These are phyloP conservation scores for Blastobotrys capitulatus DNA, from an alignment of 1,139 yeast genomes.

Conservation along the genomic window DNA sequence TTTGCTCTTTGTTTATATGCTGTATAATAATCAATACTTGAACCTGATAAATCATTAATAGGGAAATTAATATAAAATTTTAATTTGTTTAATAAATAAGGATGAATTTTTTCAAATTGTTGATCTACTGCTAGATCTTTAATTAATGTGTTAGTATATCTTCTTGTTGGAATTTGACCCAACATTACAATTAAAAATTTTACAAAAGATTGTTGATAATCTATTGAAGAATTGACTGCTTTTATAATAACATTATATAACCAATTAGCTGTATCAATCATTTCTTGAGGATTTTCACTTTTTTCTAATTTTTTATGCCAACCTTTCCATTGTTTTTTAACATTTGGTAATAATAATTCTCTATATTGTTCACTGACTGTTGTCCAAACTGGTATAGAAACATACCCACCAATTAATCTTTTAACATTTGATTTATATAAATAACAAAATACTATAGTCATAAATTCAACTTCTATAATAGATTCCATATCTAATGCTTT, in stretches of 20 bases:
- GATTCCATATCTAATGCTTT: constrained; percentile 23
- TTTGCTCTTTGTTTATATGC: constrained; percentile 17
- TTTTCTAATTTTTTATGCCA: constrained; percentile 21
- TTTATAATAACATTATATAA: constrained; percentile 8
- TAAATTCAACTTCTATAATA: constrained; percentile 19
- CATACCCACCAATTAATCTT: constrained; percentile 33
- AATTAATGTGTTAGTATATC: constrained; percentile 35
- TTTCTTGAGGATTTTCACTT: constrained; percentile 14
- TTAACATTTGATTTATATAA: constrained; percentile 27
- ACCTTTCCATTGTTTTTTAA: constrained; percentile 28
- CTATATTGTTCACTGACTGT: constrained; percentile 23
- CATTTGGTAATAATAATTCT: constrained; percentile 21
- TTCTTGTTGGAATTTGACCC: constrained; percentile 42
- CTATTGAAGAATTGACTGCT: neutral
- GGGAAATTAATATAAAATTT: constrained; percentile 37
- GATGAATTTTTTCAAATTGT: neutral
- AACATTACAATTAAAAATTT: constrained; percentile 32
- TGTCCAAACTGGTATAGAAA: constrained; percentile 39
- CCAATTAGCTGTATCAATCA: constrained; percentile 15
- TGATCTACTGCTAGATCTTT: constrained; percentile 23
- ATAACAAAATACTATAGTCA: constrained; percentile 25
- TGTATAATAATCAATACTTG: constrained; percentile 17
- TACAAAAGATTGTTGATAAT: constrained; percentile 19
- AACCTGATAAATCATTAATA: constrained; percentile 41
- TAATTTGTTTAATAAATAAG: constrained; percentile 19